Evolutionary conservation across 2,329 filamentous ascomycete species (phyloP), one percentile per base, ranked within the genome.

Genomic region (Colletotrichum higginsianum): DNA sequence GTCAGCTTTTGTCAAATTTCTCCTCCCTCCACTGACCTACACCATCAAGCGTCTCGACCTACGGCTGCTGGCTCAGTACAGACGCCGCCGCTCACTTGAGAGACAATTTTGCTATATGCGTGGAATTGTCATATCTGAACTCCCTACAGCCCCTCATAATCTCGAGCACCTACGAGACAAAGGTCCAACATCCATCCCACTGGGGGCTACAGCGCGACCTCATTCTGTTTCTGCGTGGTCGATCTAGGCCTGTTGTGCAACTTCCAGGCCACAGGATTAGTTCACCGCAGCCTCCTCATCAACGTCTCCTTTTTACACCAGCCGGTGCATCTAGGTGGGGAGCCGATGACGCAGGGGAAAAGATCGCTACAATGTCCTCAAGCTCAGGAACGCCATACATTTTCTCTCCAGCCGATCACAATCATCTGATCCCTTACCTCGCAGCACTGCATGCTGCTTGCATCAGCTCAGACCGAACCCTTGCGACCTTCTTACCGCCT

Each of bases 401-500:
- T 74, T 89, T 87, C 78, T 80, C 82, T 35, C 79, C 84, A 3
- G 77, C 76, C 9, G 78, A 81, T 46, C 87, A 91, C 75, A 76
- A 80, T 38, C 85, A 88, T 75, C 83, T 91, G 26, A 82, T 89
- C 30, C 84, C 86, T 18, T 88, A 88, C 75, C 83, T 92, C 21
- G 89, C 88, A 46, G 84, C 85, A 57, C 83, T 92, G 30, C 90
- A 91, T 74, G 86, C 84, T 70, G 84, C 85, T 16, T 91, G 89
- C 80, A 89, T 92, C 77, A 87, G 86, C 5, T 81, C 85, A 71
- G 89, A 90, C 79, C 83, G 85, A 76, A 87, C 86, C 73, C 84
- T 89, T 46, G 87, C 87, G 35, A 88, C 85, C 5, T 92, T 91
- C 77, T 82, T 90, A 16, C 88, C 88, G n/a, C 89, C 90, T 0